A percentile compares a stretch with the other conserved stretches of the same genome.
phyloP scores from a whole-genome alignment of 164 flowering plant species.

The Umbilicus rupestris region DNA sequence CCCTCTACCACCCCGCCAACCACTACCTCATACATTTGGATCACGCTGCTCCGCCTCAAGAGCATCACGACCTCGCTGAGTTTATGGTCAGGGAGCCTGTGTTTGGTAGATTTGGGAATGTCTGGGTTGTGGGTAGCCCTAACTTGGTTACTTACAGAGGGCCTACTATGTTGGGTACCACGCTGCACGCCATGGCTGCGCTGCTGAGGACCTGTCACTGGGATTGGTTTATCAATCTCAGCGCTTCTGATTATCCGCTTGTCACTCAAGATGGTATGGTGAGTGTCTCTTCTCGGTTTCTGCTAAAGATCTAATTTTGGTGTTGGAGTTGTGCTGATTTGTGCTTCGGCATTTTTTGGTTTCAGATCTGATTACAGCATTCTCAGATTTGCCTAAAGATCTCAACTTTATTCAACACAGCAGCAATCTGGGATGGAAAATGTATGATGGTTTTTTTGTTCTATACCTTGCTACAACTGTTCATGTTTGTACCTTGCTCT shows the following conservation, averaged over 20 bases:
- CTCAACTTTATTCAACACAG: constrained; percentile 80
- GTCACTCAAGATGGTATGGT: constrained; percentile 98
- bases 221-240: constrained; percentile 99
- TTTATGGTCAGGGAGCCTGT: constrained; percentile 39
- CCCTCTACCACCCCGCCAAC: constrained; percentile 76
- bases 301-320: neutral
- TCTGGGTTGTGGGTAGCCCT: constrained; percentile 61
- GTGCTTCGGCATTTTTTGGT: neutral
- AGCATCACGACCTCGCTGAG: constrained; percentile 39
- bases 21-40: constrained; percentile 74
- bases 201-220: constrained; percentile 58
- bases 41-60: constrained; percentile 35
- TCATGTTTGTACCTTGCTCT: neutral
- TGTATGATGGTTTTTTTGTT: constrained; percentile 24
- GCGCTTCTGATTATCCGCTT: constrained; percentile 91
- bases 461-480: neutral
- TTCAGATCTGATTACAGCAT: constrained; percentile 47
- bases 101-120: constrained; percentile 50
- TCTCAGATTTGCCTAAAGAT: constrained; percentile 68
- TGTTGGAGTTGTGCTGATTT: neutral
- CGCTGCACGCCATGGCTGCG: constrained; percentile 74
- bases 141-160: constrained; percentile 91
- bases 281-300: constrained; percentile 23
- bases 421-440: constrained; percentile 80
- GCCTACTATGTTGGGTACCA: constrained; percentile 83